Evolutionary conservation across 129 eudicot species (phyloP).

Genomic region (Calendula officinalis): DNA sequence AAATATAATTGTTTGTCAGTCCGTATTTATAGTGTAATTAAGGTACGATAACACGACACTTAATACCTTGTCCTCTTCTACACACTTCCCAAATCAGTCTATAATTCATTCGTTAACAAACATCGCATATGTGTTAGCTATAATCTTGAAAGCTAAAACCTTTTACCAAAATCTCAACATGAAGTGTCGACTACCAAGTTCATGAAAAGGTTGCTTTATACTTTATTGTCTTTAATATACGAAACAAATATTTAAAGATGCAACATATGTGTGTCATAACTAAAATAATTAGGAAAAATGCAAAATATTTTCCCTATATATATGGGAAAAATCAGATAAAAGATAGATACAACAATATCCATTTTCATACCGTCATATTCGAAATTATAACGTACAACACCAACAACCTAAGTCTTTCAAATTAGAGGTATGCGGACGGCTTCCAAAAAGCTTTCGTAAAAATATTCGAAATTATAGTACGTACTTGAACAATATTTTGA

Average conservation of each 20-base stretch:
- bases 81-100: not conserved
- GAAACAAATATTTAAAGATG: conserved; percentile 13
- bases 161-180: conserved; percentile 20
- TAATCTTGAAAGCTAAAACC: not conserved
- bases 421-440: too few species aligned
- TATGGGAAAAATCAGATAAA: conserved; percentile 16
- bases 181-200: conserved; percentile 11
- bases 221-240: conserved; percentile 33
- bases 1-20: too few species aligned
- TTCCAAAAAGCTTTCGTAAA: too few species aligned
- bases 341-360: conserved; percentile 6
- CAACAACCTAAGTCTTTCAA: too few species aligned
- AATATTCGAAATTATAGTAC: too few species aligned
- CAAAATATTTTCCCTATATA: conserved; percentile 20
- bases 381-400: too few species aligned
- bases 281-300: conserved; percentile 24
- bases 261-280: conserved; percentile 38
- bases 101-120: not conserved
- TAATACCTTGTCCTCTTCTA: too few species aligned
- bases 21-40: too few species aligned
- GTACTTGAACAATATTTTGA: too few species aligned
- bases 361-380: not conserved
- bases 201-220: conserved; percentile 37
- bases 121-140: conserved; percentile 8
- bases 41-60: too few species aligned